Conservation (phyloP, 768 basidiomycete genomes). For the Nidularia sp. region DNA sequence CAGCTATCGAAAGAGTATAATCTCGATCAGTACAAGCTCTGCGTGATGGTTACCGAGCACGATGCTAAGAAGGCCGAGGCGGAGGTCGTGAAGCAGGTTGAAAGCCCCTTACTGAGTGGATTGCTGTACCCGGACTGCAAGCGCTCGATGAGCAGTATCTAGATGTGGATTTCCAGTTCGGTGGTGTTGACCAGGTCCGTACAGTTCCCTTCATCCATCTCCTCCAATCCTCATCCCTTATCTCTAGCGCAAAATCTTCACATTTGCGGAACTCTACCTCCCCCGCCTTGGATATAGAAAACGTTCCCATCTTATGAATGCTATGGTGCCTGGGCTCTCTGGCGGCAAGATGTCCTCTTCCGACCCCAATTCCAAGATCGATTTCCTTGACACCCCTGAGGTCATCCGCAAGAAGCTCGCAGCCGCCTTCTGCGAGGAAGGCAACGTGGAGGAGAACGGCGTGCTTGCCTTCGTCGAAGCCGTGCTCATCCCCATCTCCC, state of each 20-base stretch:
- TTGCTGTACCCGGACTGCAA: constrained; percentile 92
- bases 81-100: constrained; percentile 97
- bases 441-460: constrained; percentile 84
- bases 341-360: constrained; percentile 99
- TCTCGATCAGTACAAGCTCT: constrained; percentile 90
- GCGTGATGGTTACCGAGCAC: constrained; percentile 89
- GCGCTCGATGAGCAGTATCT: constrained; percentile 98
- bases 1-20: constrained; percentile 91
- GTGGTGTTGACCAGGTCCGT: constrained; percentile 91
- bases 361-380: constrained; percentile 96
- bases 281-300: constrained; percentile 90
- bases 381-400: constrained; percentile 88
- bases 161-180: constrained; percentile 95
- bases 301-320: constrained; percentile 97
- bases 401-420: constrained; percentile 87
- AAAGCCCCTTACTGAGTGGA: constrained; percentile 86
- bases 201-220: background rate
- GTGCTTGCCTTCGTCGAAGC: constrained; percentile 80
- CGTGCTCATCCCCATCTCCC: constrained; percentile 85
- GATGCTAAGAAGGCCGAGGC: constrained; percentile 98
- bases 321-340: constrained; percentile 92
- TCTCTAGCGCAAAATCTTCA: constrained; percentile 91
- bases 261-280: constrained; percentile 94
- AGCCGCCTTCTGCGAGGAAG: constrained; percentile 91
- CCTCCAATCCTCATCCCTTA: background rate